Conservation (phyloP, 2,329 filamentous ascomycete genomes). For the Talaromyces sp. region DNA sequence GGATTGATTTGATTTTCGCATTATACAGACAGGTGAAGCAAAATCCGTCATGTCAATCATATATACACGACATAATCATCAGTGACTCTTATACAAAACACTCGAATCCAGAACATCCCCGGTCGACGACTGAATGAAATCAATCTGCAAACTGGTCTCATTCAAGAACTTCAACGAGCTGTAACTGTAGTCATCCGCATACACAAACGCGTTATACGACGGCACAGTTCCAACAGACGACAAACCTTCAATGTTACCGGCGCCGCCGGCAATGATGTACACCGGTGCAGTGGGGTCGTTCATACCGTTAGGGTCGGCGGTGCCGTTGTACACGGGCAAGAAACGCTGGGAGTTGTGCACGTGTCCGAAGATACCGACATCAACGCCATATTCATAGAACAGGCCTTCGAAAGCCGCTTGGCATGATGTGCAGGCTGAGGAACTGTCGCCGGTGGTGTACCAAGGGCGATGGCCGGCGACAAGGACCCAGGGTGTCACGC, state of each 20-base stretch:
- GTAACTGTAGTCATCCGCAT: constrained; percentile 49
- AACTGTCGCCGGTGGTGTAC: constrained; percentile 42
- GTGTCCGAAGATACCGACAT: constrained; percentile 57
- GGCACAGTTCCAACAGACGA: constrained; percentile 42
- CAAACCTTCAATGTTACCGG: constrained; percentile 57
- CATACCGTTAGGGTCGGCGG: constrained; percentile 45
- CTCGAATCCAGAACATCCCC: constrained; percentile 50
- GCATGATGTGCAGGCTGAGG: constrained; percentile 45
- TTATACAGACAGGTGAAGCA: not conserved
- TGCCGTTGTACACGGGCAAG: constrained; percentile 22
- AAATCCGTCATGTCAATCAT: not conserved
- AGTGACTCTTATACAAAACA: constrained; percentile 50
- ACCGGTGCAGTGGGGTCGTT: constrained; percentile 53
- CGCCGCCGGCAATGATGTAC: constrained; percentile 56
- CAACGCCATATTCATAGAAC: constrained; percentile 56
- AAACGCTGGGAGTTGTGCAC: constrained; percentile 59
- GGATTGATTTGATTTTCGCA: not conserved
- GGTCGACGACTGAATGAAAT: constrained; percentile 51
- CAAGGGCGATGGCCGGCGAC: constrained; percentile 47
- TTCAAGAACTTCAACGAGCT: constrained; percentile 49
- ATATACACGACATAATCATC: not conserved
- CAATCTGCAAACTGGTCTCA: constrained; percentile 46
- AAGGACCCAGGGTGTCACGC: constrained; percentile 54
- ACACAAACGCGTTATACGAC: constrained; percentile 37
- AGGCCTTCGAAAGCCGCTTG: constrained; percentile 54